phyloP scores from a whole-genome alignment of 768 basidiomycete genomes.

The Cyathus striatus region DNA sequence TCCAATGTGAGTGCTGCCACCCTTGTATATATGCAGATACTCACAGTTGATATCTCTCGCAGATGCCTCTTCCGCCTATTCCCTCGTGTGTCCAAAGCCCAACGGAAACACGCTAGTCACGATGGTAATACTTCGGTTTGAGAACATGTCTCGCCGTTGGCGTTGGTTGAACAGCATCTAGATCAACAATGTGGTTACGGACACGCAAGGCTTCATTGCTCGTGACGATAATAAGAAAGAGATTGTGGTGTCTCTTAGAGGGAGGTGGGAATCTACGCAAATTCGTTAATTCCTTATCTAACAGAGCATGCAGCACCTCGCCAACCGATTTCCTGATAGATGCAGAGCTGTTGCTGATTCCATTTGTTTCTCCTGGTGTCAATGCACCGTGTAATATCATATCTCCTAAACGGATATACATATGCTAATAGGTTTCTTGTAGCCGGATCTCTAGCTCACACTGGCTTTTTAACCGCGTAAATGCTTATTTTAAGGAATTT shows the following conservation, averaged over 20 bases:
- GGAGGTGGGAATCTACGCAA: conserved; percentile 19
- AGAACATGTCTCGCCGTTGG: not conserved
- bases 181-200: conserved; percentile 30
- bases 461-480: conserved; percentile 31
- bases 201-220: conserved; percentile 38
- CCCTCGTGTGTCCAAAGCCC: conserved; percentile 15
- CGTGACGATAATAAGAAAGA: conserved; percentile 36
- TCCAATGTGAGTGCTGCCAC: conserved; percentile 14
- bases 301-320: conserved; percentile 8
- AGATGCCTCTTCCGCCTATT: conserved; percentile 26
- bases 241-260: conserved; percentile 35
- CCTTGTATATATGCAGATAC: not conserved
- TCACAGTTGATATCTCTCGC: not conserved
- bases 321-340: conserved; percentile 15
- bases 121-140: conserved; percentile 4
- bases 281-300: not conserved
- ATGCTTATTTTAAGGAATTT: conserved; percentile 1
- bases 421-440: not conserved
- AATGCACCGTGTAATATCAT: conserved; percentile 8
- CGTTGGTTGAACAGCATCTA: conserved; percentile 9
- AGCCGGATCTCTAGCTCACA: conserved; percentile 24
- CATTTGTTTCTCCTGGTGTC: conserved; percentile 19
- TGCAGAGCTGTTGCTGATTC: conserved; percentile 9
- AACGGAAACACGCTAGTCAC: conserved; percentile 14
- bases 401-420: not conserved